Base-by-base conservation (phyloP, 371 early-diverging fungal species). In the Circinella umbellata region DNA sequence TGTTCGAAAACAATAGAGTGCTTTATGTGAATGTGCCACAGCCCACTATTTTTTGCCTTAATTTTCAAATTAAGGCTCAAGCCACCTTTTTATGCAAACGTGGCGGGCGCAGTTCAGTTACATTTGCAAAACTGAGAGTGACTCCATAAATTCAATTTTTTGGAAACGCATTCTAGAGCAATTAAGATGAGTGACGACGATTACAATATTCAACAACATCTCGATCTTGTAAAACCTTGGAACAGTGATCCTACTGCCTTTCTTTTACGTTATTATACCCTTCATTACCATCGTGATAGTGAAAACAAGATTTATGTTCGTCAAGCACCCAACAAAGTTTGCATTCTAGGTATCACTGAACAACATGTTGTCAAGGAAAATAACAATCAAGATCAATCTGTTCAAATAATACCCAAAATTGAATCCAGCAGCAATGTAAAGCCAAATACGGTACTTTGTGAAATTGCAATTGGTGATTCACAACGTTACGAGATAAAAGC, bases 301-400 rank as follows among this genome's bases (percentile, higher is more conserved):
- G 61, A 67, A 14, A 17, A 39, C 20, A 69, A 78, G 18, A 51
- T 82, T 7, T 83, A 83, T 64, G 76, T 81, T 53, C 80, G 82
- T 14, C 85, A 83, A 66, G 63, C 86, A 20, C 86, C 86, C 37
- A 86, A 80, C 66, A 83, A 80, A 69, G 73, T 85, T 17, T 86
- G 86, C 65, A 80, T 84, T 6, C 54, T 84, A 4, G 83, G 86
- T 36, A 61, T 86, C 3, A 62, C 66, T 0, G 63, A 46, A 10
- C 68, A 34, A 47, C 79, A 76, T 66, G 68, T 73, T 14, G 60
- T 42, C 11, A 6, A 9, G 42, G 1, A 9, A 42, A 42, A 42
- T 3, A 37, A 61, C 38, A 34, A 36, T 39, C 18, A 53, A 34
- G 17, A 35, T 4, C 55, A 39, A 53, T 51, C 63, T 34, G 13